Evolutionary conservation across 495 filamentous ascomycete species (phyloP).

Genomic region (Aspergillus kassunensis): DNA sequence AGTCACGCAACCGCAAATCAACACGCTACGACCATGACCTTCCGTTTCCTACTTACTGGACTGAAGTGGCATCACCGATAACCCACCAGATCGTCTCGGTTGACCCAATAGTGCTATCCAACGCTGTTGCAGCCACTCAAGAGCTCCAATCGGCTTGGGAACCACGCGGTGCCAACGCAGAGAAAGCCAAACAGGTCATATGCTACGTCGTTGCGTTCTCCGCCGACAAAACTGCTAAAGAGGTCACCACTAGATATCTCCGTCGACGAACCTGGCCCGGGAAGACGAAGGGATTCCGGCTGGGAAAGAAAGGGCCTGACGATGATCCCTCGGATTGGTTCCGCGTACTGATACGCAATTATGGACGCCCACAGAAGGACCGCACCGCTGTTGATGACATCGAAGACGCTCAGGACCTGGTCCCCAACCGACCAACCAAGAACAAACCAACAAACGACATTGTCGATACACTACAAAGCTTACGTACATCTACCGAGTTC

Average conservation of each 20-base stretch:
- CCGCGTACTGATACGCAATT: slow-evolving; percentile 67
- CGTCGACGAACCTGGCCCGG: slow-evolving; percentile 80
- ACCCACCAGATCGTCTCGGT: slow-evolving; percentile 75
- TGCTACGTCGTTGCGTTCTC: slow-evolving; percentile 89
- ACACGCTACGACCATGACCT: slow-evolving; percentile 60
- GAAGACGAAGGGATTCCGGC: slow-evolving; percentile 80
- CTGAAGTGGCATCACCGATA: slow-evolving; percentile 76
- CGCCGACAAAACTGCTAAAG: slow-evolving; percentile 83
- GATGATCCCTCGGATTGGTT: slow-evolving; percentile 84
- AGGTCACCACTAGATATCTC: slow-evolving; percentile 90
- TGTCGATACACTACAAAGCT: slow-evolving; percentile 73
- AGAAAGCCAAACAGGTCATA: slow-evolving; percentile 83
- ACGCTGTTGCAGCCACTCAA: slow-evolving; percentile 60
- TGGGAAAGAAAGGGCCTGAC: slow-evolving; percentile 74
- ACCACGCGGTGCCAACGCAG: slow-evolving; percentile 73
- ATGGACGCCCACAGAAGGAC: slow-evolving; percentile 54
- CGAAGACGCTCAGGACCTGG: slow-evolving; percentile 73
- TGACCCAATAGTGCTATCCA: slow-evolving; percentile 65
- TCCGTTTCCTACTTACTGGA: slow-evolving; percentile 87
- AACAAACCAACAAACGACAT: slow-evolving; percentile 63
- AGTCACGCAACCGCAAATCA: slow-evolving; percentile 17
- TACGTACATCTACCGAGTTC: slow-evolving; percentile 80
- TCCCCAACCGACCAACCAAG: slow-evolving; percentile 58
- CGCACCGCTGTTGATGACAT: slow-evolving; percentile 68
- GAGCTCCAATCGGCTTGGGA: slow-evolving; percentile 76